Evolutionary conservation across 208 protist species (phyloP), one percentile per base, ranked within the genome.

Genomic region (Giardia duodenalis): DNA sequence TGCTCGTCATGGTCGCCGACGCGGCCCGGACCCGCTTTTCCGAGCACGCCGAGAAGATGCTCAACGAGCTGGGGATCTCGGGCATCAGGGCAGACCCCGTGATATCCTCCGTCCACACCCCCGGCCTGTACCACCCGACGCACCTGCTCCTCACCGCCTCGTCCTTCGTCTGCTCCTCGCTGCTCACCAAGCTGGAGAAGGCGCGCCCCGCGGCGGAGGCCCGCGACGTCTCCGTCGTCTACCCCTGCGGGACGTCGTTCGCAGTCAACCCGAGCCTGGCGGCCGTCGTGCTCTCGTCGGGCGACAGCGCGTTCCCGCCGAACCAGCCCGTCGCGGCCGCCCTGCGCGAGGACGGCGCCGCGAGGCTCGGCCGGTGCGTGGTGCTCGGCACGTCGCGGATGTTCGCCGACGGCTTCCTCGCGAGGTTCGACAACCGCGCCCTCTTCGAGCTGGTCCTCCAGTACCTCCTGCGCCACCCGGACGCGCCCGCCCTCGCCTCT

Each of bases 101-200:
- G 2, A 91, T 91, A 43, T 91, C n/a, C 2, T 91, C 1, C 2
- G 45, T 45, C 2, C 47, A 91, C 45, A 47, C 88, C 10, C 88
- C 88, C 0, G 88, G 88, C 2, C 44, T 91, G 4, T 91, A 91
- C 47, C 88, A 91, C n/a, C 88, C 88, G n/a, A 91, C 88, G 0
- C 88, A 91, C 44, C 42, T 91, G 4, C 10, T 2, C 1, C n/a
- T 91, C 47, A 43, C 1, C 2, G 2, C 2, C 10, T 46, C 1
- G 1, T 67, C 45, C 10, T 91, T 91, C n/a, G n/a, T 91, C 2
- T 47, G 4, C 44, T 2, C 2, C 2, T 48, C 43, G 19, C 44
- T 91, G 4, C 2, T 47, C 0, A 91, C 88, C 4, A 91, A 91
- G 44, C 44, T 91, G 0, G 88, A 91, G 88, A 91, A 91, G 44